Evolutionary conservation across 345 rosid species (phyloP).

Genomic region (Populus ilicifolia): DNA sequence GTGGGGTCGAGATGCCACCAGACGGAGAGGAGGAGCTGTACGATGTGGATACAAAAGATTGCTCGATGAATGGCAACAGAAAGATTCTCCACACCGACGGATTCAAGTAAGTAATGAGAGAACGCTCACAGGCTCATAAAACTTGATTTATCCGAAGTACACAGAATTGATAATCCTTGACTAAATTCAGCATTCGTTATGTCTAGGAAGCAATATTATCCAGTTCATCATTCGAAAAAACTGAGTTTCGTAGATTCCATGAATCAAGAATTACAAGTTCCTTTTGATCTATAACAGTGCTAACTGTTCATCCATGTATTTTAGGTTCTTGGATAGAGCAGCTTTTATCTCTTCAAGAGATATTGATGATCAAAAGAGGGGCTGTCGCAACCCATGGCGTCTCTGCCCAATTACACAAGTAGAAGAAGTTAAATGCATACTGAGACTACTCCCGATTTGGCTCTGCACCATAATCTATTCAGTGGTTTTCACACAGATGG

Average conservation of each 20-base stretch:
- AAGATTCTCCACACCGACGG: conserved; percentile 81
- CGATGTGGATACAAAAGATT: conserved; percentile 39
- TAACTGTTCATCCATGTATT: conserved; percentile 11
- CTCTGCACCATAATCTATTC: conserved; percentile 96
- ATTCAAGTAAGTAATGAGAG: conserved; percentile 59
- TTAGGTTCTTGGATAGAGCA: conserved; percentile 89
- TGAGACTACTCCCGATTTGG: conserved; percentile 92
- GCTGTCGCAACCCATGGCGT: conserved; percentile 53
- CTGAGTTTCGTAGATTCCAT: not conserved
- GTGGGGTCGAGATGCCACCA: conserved; percentile 40
- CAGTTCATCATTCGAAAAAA: not conserved
- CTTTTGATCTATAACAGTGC: not conserved
- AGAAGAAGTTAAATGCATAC: conserved; percentile 96
- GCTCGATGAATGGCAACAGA: conserved; percentile 45
- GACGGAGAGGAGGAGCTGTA: conserved; percentile 47
- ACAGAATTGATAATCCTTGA: not conserved
- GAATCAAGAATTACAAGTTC: not conserved
- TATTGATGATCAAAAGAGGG: conserved; percentile 56
- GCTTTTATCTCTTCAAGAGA: conserved; percentile 67
- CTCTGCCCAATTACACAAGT: conserved; percentile 92
- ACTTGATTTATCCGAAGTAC: not conserved
- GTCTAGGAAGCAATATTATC: not conserved
- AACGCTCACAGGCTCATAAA: not conserved
- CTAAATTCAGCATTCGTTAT: not conserved
- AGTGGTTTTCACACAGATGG: conserved; percentile 97